Percentiles rank a stretch among this genome's conserved stretches.
These are phyloP conservation scores for Vanderwaltozyma verrucispora DNA, from an alignment of 805 yeast species.

Conservation along the genomic window DNA sequence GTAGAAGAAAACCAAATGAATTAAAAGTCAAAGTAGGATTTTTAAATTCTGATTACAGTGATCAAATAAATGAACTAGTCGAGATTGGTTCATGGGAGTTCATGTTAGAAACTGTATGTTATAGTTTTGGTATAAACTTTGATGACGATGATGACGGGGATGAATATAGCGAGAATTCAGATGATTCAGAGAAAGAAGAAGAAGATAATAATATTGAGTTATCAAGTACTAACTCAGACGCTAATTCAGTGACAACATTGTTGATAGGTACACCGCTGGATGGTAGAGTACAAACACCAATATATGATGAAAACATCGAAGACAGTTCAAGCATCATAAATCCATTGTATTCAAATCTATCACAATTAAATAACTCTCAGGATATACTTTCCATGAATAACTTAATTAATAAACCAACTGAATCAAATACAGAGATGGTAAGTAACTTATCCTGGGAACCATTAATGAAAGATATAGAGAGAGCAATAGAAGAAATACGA, in stretches of 20 bases:
- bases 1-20: constrained; percentile 18
- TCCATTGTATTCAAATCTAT: no score
- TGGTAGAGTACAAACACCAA: no score
- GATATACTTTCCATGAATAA: no score
- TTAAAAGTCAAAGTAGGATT: constrained; percentile 27
- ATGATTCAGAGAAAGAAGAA: neutral
- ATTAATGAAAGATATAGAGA: constrained; percentile 11
- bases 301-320: no score
- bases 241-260: constrained; percentile 6
- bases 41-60: constrained; percentile 24
- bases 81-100: constrained; percentile 24
- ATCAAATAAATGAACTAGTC: constrained; percentile 19
- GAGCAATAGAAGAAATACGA: constrained; percentile 9
- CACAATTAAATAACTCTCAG: no score
- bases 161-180: constrained; percentile 4
- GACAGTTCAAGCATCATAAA: no score
- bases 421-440: neutral
- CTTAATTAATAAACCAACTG: no score
- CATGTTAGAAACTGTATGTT: constrained; percentile 23
- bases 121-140: constrained; percentile 21
- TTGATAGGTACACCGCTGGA: neutral
- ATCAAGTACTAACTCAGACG: constrained; percentile 1
- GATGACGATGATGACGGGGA: constrained; percentile 21
- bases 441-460: constrained; percentile 4
- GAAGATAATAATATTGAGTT: neutral